Evolutionary conservation across 352 stramenopile species (phyloP), one percentile per base, ranked within the genome.

Genomic region (Phytophthora chlamydospora): DNA sequence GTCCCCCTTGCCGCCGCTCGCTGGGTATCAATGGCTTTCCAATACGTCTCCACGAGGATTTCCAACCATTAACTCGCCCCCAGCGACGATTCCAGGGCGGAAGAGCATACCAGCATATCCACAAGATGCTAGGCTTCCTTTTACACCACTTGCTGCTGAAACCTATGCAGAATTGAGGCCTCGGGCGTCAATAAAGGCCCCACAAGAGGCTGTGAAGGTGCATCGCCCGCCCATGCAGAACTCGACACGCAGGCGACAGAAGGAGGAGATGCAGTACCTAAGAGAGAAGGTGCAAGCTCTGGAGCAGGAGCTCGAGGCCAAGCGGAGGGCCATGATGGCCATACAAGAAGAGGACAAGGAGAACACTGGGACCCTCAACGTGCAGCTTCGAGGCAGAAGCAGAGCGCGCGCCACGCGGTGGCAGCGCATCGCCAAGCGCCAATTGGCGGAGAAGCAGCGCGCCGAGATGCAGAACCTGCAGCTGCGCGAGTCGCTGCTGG

Each of bases 261-360:
- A 87, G 48, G 61, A 82, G 43, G 80, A 89, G 62, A 53, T 89
- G 12, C 59, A 49, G 31, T 87, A 85, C 46, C 65, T 89, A 11
- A 70, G 77, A 9, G 16, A 61, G 11, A 78, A 79, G 51, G 80
- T 85, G 19, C 51, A 65, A 13, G 62, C 71, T 19, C 56, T 88
- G 21, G 75, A 88, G 45, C 16, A 52, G 12, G 50, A 85, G 47
- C 62, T 88, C 38, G 46, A 59, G 29, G 34, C 36, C 39, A 58
- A 47, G 27, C 38, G 51, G 44, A 49, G 41, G 4, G 31, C 50
- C 14, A 34, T 71, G 1, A 68, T 67, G 50, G 36, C 44, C 9
- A 33, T 39, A 17, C 54, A 48, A 2, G 33, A 12, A 10, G 35
- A 31, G 33, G 16, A 65, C 9, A 58, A 64, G 24, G 34, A 60